Base-by-base conservation (phyloP, 129 eudicot genomes). In the Flaveria trinervia region DNA sequence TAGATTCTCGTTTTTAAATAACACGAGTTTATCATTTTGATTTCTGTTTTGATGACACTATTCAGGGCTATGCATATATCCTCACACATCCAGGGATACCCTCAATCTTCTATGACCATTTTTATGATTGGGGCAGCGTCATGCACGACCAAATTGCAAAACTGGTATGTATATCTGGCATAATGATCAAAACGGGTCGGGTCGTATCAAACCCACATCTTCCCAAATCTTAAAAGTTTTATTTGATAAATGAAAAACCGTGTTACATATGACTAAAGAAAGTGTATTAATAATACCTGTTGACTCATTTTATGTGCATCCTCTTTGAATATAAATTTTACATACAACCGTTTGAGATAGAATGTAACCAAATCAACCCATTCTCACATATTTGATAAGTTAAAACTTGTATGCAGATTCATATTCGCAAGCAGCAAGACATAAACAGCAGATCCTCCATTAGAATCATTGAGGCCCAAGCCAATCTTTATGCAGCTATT, bases 1-100 rank as follows among this genome's bases (percentile, higher is more conserved):
- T 16, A 7, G 14, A 16, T 36, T 36, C 6, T 5, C 1, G 41
- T 36, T 36, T 36, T 7, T 33, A 33, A 36, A 5, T 36, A 36
- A 54, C 2, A 66, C 4, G 71, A 6, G 18, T 68, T 72, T 51
- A 54, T 11, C 54, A 22, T 59, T 71, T 30, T 68, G 51, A 30
- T 72, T 25, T 74, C 62, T 72, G 65, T 65, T 28, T 65, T 46
- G 23, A 15, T 65, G 48, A 46, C 36, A 57, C 7, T 65, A 13
- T 55, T 25, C 91, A 93, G 98, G 98, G 98, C 76, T 93, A 93
- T 66, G 92, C 98, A 23, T 93, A 93, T 71, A 88, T 93, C 51
- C 92, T 93, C 62, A 90, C 97, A 16, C 98, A 93, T 81, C 98
- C 98, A 0, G 98, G 98, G 77, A 80, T 84, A 59, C 98, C 97